These are phyloP conservation scores for Golubevia pallescens DNA, from an alignment of 1,284 basidiomycete genomes.

Conservation along the genomic window DNA sequence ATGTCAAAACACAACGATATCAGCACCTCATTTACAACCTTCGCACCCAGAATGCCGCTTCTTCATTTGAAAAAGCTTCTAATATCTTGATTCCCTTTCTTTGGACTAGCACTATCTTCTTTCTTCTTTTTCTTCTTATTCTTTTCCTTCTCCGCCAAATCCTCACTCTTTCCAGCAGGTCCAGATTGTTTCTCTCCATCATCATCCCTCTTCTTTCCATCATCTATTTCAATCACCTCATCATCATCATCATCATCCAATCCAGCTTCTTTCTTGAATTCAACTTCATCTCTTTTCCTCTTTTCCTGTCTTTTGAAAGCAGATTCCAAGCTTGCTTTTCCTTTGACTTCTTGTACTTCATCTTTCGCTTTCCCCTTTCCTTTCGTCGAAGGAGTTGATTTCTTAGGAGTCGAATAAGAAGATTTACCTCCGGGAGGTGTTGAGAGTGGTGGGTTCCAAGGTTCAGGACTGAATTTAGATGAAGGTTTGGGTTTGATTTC, in stretches of 20 bases:
- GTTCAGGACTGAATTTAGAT: constrained; percentile 36
- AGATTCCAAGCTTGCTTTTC: neutral
- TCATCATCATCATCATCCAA: too few species aligned
- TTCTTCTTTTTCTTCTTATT: neutral
- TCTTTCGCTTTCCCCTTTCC: constrained; percentile 3
- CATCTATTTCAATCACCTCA: too few species aligned
- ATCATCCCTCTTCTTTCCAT: too few species aligned
- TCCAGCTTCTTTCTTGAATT: too few species aligned
- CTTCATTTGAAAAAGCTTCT: constrained; percentile 10
- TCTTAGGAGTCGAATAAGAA: constrained; percentile 12
- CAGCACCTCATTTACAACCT: too few species aligned
- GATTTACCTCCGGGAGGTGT: constrained; percentile 27
- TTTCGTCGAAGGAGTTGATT: neutral
- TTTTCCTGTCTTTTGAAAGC: neutral
- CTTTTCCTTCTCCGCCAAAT: neutral
- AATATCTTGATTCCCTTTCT: constrained; percentile 12
- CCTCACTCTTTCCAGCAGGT: neutral
- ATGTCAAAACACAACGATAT: too few species aligned
- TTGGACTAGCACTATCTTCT: constrained; percentile 1
- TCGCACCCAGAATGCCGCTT: too few species aligned
- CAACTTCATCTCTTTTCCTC: too few species aligned
- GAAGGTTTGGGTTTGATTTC: constrained; percentile 10
- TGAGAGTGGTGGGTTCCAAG: constrained; percentile 36
- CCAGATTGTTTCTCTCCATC: too few species aligned
- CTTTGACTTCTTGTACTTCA: neutral